Base-by-base conservation (phyloP, 768 basidiomycete species). In the Boletus rex-veris region DNA sequence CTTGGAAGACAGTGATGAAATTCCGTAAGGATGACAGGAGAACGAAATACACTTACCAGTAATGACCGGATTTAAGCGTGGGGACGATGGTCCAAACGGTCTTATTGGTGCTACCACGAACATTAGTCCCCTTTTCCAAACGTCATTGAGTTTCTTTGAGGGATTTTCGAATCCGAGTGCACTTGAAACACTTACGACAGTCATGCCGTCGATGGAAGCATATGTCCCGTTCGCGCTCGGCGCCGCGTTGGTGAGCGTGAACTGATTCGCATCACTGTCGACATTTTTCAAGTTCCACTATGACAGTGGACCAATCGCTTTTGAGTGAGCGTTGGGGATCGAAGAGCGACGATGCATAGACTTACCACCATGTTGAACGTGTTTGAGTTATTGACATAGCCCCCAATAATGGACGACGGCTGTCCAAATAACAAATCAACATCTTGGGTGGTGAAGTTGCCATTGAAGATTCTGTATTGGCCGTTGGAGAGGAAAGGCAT, bases 381-480 rank as follows among this genome's bases (percentile, higher is more conserved):
- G 11, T 38, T 5, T 1, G 43, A 28, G 42, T 51, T 51, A 8
- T 38, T 51, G 24, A 21, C 26, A 30, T 30, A 51, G 12, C 50
- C 50, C 1, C 42, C 50, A 28, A 51, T 6, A 6, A 12, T 5
- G 26, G 26, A 35, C 18, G 12, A 30, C 5, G 42, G 35, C 8
- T 0, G 12, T 16, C 42, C 42, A 12, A 10, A 9, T 1, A 44
- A 5, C 42, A 51, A 21, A 26, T 51, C 50, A 9, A 14, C 36
- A 11, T 44, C 50, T 18, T 51, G 50, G 43, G 35, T 19, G 18
- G 18, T 0, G 18, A 44, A 44, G 21, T 19, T 8, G 8, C 12
- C n/a, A n/a, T 45, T 51, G 43, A 45, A 45, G 28, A 51, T 51
- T 33, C 26, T 51, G 36, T 51, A 51, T n/a, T 30, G 50, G 24